phyloP scores from a whole-genome alignment of 2,329 filamentous ascomycete species.

The Pyricularia sp. region DNA sequence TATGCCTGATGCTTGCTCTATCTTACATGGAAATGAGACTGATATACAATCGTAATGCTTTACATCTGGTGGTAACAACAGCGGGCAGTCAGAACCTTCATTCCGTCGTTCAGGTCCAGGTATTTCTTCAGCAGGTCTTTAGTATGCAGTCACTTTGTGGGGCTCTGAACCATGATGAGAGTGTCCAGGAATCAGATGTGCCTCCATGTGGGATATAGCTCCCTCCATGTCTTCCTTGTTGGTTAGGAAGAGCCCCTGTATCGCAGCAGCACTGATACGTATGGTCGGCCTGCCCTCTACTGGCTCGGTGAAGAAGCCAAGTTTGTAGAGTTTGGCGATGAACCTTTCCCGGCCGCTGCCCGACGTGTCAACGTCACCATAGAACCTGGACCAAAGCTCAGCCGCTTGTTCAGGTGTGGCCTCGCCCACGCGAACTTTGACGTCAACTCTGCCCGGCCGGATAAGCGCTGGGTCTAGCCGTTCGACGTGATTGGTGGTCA shows the following conservation, averaged over 20 bases:
- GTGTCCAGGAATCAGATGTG: neutral
- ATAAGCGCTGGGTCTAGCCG: constrained; percentile 82
- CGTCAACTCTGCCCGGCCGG: constrained; percentile 83
- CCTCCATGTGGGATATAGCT: constrained; percentile 52
- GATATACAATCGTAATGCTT: neutral
- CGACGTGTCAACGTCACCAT: constrained; percentile 66
- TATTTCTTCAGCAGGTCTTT: neutral
- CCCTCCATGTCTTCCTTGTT: constrained; percentile 88
- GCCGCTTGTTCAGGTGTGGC: constrained; percentile 77
- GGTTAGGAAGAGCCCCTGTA: constrained; percentile 91
- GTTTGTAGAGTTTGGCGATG: constrained; percentile 55
- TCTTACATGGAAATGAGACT: neutral
- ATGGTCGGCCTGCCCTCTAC: constrained; percentile 26
- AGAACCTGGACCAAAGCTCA: constrained; percentile 91
- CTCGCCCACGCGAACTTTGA: constrained; percentile 84
- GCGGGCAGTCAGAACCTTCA: neutral
- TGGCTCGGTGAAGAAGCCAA: constrained; percentile 56
- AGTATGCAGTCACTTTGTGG: neutral
- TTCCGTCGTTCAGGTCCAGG: neutral
- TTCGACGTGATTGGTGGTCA: constrained; percentile 92
- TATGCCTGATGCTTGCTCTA: neutral
- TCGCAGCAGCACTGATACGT: constrained; percentile 74
- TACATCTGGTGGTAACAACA: neutral
- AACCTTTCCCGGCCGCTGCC: constrained; percentile 59
- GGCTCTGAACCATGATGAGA: neutral